These are phyloP conservation scores for Cymbidium sinense DNA, from an alignment of 106 monocot species.

Conservation along the genomic window DNA sequence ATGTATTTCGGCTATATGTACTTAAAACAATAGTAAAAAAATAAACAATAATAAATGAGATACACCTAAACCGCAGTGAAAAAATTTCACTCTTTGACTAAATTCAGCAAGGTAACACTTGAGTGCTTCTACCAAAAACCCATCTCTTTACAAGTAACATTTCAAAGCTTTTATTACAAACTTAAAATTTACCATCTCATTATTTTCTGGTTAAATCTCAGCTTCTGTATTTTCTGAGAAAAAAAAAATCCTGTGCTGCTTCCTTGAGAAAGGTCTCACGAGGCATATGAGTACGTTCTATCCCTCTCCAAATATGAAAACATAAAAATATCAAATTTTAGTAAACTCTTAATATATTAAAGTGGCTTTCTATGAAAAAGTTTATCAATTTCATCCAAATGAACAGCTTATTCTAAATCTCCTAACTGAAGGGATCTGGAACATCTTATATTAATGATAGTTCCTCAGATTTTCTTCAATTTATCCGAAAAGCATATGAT, in stretches of 20 bases:
- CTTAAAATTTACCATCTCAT: background rate
- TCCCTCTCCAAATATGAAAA: background rate
- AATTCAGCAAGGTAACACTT: too few relatives aligned
- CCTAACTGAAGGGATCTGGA: background rate
- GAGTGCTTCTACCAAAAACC: too few relatives aligned
- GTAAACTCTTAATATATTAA: background rate
- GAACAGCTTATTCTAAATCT: background rate
- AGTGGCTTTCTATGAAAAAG: background rate
- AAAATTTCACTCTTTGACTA: too few relatives aligned
- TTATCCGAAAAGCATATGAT: background rate
- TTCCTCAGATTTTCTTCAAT: background rate
- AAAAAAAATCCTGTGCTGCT: background rate
- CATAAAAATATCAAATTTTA: background rate
- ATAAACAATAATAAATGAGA: too few relatives aligned
- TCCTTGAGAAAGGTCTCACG: background rate
- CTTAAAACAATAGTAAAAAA: too few relatives aligned
- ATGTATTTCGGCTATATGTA: too few relatives aligned
- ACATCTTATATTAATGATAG: background rate
- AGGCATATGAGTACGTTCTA: background rate
- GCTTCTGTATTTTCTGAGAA: background rate
- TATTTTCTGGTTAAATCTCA: background rate
- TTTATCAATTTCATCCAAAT: background rate
- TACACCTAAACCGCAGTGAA: too few relatives aligned
- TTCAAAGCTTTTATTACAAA: background rate
- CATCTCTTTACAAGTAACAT: background rate